Evolutionary conservation across 495 filamentous ascomycete species (phyloP).

Genomic region (Achaetomiella virescens): DNA sequence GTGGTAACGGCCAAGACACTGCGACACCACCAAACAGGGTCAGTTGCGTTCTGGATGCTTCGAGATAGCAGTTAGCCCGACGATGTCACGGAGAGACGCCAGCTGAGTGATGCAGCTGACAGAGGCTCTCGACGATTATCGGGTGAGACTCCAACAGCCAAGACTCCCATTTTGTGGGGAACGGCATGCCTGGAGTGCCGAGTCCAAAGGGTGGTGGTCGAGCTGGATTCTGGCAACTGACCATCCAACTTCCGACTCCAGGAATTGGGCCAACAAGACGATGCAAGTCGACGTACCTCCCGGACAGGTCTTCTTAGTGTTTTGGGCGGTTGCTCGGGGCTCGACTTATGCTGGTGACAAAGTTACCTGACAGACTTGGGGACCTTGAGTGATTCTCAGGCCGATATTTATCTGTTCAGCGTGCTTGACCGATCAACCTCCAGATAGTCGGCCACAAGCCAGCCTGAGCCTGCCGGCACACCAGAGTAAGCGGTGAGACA

Average conservation of each 20-base stretch:
- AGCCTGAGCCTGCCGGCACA: constrained; percentile 3
- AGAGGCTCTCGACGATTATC: neutral
- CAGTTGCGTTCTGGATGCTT: constrained; percentile 1
- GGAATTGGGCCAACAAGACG: neutral
- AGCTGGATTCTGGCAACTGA: neutral
- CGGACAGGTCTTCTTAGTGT: neutral
- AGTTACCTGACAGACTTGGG: neutral
- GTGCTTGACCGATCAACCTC: neutral
- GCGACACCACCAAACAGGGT: neutral
- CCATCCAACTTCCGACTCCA: neutral
- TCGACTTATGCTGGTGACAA: neutral
- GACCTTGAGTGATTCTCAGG: neutral
- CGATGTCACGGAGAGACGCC: neutral
- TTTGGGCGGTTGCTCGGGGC: neutral
- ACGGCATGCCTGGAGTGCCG: neutral
- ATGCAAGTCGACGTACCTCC: neutral
- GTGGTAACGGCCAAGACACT: neutral
- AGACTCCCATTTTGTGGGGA: neutral
- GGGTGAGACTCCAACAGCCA: neutral
- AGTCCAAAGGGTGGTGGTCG: neutral
- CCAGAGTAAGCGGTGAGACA: constrained; percentile 15
- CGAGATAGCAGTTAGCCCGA: neutral
- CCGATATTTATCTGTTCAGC: constrained; percentile 5
- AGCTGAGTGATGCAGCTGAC: neutral
- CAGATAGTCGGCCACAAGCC: neutral